These are phyloP conservation scores for Cercospora nicotianae DNA, from an alignment of 2,329 filamentous ascomycete species.

Conservation along the genomic window DNA sequence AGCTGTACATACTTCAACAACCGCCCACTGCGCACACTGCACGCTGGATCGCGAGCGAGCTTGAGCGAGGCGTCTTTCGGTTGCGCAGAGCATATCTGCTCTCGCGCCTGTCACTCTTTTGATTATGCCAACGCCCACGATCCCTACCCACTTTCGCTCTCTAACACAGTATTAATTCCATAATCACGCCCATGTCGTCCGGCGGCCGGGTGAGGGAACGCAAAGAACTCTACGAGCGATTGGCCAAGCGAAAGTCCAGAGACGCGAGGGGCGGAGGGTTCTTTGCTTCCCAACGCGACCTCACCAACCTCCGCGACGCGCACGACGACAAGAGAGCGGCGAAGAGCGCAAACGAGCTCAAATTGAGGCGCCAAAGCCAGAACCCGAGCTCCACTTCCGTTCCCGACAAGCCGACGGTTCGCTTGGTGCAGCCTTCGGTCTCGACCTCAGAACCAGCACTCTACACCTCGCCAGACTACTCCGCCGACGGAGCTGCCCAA, in stretches of 20 bases:
- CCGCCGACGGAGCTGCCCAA: conserved; percentile 13
- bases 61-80: conserved; percentile 18
- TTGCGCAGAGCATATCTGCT: conserved; percentile 26
- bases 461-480: not conserved
- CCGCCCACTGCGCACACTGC: conserved; percentile 20
- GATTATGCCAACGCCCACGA: conserved; percentile 20
- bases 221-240: conserved; percentile 14
- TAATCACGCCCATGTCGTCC: conserved; percentile 32
- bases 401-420: conserved; percentile 33
- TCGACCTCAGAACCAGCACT: conserved; percentile 15
- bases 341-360: conserved; percentile 11
- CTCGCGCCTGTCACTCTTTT: conserved; percentile 26
- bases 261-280: conserved; percentile 16
- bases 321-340: conserved; percentile 28
- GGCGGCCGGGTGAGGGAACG: conserved; percentile 8
- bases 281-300: conserved; percentile 29
- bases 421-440: conserved; percentile 36
- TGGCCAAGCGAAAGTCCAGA: conserved; percentile 7
- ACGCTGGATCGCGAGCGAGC: conserved; percentile 1
- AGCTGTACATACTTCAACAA: conserved; percentile 27
- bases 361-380: conserved; percentile 8
- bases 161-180: conserved; percentile 15
- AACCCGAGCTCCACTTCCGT: conserved; percentile 13
- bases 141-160: conserved; percentile 23
- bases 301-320: conserved; percentile 25